These are phyloP conservation scores for Juncus inflexus DNA, from an alignment of 176 grass and related monocot genomes.

Conservation along the genomic window DNA sequence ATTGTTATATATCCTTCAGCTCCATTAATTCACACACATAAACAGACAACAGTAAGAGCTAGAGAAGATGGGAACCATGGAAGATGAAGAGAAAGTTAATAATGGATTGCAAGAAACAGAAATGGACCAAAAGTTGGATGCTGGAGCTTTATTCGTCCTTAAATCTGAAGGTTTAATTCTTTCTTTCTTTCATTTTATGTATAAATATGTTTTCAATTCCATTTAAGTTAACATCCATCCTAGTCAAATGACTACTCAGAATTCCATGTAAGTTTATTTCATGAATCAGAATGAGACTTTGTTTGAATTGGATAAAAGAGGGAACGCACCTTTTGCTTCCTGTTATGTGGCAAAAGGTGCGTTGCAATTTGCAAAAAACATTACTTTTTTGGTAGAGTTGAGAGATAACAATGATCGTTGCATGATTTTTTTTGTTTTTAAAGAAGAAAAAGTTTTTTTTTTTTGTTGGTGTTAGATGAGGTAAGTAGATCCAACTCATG, in stretches of 20 bases:
- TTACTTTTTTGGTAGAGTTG: too few species aligned
- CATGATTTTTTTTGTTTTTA: too few species aligned
- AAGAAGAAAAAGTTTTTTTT: too few species aligned
- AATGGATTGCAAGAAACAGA: conserved; percentile 30
- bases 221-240: too few species aligned
- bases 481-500: too few species aligned
- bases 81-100: conserved; percentile 50
- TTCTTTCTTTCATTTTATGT: background rate
- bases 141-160: conserved; percentile 88
- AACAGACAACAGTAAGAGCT: background rate
- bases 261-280: background rate
- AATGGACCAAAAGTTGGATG: conserved; percentile 52
- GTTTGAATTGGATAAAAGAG: background rate
- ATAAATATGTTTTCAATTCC: background rate
- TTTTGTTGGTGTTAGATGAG: too few species aligned
- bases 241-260: too few species aligned
- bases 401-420: too few species aligned
- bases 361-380: too few species aligned
- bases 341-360: too few species aligned
- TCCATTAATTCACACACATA: background rate
- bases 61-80: conserved; percentile 13
- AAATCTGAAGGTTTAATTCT: conserved; percentile 60
- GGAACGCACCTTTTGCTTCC: background rate
- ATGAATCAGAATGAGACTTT: background rate
- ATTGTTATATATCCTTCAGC: background rate